Percentiles rank a stretch among this genome's conserved stretches.
Evolutionary conservation across 2,329 filamentous ascomycete species (phyloP).

Genomic region (Fonsecaea multimorphosa): DNA sequence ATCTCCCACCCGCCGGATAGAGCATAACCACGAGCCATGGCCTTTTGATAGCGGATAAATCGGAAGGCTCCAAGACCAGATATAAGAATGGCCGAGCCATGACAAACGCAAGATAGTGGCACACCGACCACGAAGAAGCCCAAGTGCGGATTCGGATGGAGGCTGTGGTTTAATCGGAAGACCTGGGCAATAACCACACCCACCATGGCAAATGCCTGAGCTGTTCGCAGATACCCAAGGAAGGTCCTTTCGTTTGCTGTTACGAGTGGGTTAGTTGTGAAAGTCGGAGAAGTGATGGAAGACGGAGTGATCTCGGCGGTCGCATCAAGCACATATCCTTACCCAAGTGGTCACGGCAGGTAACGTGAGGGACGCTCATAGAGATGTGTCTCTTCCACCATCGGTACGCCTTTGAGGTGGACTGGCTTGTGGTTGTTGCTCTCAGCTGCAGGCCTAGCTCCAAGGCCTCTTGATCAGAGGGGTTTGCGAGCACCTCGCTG

Average conservation of each 20-base stretch:
- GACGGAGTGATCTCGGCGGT: not conserved
- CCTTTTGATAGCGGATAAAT: conserved; percentile 63
- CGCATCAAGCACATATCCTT: conserved; percentile 4
- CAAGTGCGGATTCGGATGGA: conserved; percentile 29
- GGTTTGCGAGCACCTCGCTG: conserved; percentile 17
- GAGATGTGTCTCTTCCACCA: conserved; percentile 35
- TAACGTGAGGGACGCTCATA: conserved; percentile 32
- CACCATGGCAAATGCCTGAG: conserved; percentile 36
- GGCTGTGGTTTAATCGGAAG: conserved; percentile 32
- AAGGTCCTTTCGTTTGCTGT: conserved; percentile 38
- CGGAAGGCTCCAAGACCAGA: conserved; percentile 58
- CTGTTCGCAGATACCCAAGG: conserved; percentile 36
- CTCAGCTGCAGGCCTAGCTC: conserved; percentile 25
- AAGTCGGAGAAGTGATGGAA: not conserved
- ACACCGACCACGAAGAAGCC: conserved; percentile 37
- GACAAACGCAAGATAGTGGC: conserved; percentile 51
- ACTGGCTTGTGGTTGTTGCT: conserved; percentile 16
- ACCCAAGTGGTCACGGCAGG: conserved; percentile 38
- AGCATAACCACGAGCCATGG: conserved; percentile 47
- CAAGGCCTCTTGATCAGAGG: conserved; percentile 35
- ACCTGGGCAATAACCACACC: conserved; percentile 36
- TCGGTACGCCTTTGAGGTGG: conserved; percentile 14
- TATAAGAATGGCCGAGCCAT: conserved; percentile 54
- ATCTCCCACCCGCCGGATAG: conserved; percentile 37
- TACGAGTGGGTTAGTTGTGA: not conserved